Evolutionary conservation across 305 asterid species (phyloP).

Genomic region (Solanum aculeatissimum): DNA sequence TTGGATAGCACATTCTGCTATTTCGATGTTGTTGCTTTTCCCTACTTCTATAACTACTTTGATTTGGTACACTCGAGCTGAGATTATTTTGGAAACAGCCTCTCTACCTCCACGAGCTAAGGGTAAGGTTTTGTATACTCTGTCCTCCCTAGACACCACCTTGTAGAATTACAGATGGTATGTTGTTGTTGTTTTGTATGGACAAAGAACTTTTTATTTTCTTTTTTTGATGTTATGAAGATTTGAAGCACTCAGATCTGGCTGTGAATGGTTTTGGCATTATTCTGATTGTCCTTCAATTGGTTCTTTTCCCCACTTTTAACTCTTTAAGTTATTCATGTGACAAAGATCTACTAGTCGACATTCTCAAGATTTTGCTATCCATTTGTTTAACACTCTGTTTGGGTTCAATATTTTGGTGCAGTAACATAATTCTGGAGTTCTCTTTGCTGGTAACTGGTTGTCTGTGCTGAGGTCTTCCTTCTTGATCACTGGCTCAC

Average conservation of each 20-base stretch:
- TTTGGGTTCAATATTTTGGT: neutral
- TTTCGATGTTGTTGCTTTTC: neutral
- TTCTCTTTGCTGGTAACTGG: neutral
- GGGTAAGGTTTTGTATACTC: neutral
- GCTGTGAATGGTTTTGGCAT: constrained; percentile 9
- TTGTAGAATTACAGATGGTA: neutral
- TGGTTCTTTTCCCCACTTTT: neutral
- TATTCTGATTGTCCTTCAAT: neutral
- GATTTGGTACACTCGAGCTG: neutral
- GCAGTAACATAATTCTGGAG: neutral
- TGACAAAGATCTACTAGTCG: neutral
- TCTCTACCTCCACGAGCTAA: neutral
- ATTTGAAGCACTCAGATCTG: constrained; percentile 42
- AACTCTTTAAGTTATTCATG: neutral
- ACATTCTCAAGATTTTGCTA: neutral
- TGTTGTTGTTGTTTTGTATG: neutral
- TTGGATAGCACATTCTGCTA: neutral
- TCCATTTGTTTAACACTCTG: neutral
- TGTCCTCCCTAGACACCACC: neutral
- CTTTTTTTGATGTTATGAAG: constrained; percentile 3
- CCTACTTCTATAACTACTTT: neutral
- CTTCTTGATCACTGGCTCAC: constrained; percentile 1
- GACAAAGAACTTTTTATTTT: neutral
- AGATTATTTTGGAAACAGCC: neutral
- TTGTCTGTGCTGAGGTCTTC: neutral